phyloP scores from a whole-genome alignment of 1,139 yeast species.

The Sugiyamaella pinicola region DNA sequence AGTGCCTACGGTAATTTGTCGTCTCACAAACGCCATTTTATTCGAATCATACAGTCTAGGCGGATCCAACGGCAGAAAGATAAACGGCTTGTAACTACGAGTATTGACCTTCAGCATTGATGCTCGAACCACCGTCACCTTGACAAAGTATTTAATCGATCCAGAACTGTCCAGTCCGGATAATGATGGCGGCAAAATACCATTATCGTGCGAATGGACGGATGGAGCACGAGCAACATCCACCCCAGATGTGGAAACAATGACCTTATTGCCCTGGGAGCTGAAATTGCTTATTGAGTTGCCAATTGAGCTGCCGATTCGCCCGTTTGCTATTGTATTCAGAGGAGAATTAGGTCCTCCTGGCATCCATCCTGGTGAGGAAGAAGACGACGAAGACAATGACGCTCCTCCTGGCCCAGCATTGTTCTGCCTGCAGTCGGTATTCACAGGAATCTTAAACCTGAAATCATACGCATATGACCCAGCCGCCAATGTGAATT shows the following conservation, averaged over 20 bases:
- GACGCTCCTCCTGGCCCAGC: conserved; percentile 14
- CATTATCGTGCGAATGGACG: conserved; percentile 44
- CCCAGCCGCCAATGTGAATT: conserved; percentile 64
- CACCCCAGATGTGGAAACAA: conserved; percentile 42
- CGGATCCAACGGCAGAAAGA: conserved; percentile 57
- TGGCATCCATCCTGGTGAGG: not conserved
- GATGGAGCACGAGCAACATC: conserved; percentile 35
- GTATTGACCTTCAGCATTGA: conserved; percentile 55
- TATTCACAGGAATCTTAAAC: conserved; percentile 56
- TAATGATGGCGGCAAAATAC: conserved; percentile 60
- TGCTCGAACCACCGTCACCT: conserved; percentile 61
- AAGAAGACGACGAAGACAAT: not conserved
- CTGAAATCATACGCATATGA: conserved; percentile 59
- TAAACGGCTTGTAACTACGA: conserved; percentile 54
- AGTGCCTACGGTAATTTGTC: conserved; percentile 32
- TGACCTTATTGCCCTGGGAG: conserved; percentile 42
- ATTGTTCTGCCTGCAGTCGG: conserved; percentile 49
- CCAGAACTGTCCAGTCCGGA: conserved; percentile 53
- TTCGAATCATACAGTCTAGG: conserved; percentile 39
- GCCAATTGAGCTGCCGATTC: not conserved
- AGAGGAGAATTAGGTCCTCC: conserved; percentile 10
- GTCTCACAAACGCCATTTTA: conserved; percentile 36
- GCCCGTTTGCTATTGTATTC: conserved; percentile 5
- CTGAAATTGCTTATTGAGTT: conserved; percentile 5
- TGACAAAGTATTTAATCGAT: conserved; percentile 54